A percentile compares a stretch with the other conserved stretches of the same genome.
These are phyloP conservation scores for Spencermartinsiella europaea DNA, from an alignment of 805 yeast genomes.

Conservation along the genomic window DNA sequence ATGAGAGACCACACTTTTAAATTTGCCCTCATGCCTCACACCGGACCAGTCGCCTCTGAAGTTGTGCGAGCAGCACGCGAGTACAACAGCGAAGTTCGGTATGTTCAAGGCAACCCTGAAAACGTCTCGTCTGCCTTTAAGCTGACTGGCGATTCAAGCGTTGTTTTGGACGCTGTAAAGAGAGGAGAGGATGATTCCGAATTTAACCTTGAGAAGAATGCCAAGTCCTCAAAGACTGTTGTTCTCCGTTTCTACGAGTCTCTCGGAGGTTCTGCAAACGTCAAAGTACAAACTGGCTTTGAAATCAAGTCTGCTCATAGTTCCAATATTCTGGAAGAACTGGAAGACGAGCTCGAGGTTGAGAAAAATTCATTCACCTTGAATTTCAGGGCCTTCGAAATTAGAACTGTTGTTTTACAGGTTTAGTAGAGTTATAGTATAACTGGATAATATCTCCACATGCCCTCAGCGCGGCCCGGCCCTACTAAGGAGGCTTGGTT, in stretches of 20 bases:
- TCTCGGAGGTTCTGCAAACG: constrained; percentile 66
- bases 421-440: too few relatives aligned
- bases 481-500: too few relatives aligned
- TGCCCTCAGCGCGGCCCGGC: too few relatives aligned
- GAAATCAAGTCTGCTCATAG: constrained; percentile 47
- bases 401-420: constrained; percentile 53
- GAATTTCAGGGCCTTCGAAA: constrained; percentile 66
- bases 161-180: constrained; percentile 70
- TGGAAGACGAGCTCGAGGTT: constrained; percentile 14
- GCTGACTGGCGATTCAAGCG: constrained; percentile 46
- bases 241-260: constrained; percentile 77
- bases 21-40: constrained; percentile 69
- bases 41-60: constrained; percentile 48
- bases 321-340: constrained; percentile 27
- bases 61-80: constrained; percentile 64
- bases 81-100: constrained; percentile 44
- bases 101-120: constrained; percentile 20
- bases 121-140: constrained; percentile 21
- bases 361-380: constrained; percentile 33
- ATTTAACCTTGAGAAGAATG: constrained; percentile 35
- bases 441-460: too few relatives aligned
- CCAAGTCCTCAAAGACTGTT: constrained; percentile 43
- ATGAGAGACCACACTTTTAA: constrained; percentile 69
- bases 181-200: constrained; percentile 76
- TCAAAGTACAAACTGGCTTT: constrained; percentile 49